Conservation (phyloP, 2,329 filamentous ascomycete species). For the Cladorrhinum sp. region DNA sequence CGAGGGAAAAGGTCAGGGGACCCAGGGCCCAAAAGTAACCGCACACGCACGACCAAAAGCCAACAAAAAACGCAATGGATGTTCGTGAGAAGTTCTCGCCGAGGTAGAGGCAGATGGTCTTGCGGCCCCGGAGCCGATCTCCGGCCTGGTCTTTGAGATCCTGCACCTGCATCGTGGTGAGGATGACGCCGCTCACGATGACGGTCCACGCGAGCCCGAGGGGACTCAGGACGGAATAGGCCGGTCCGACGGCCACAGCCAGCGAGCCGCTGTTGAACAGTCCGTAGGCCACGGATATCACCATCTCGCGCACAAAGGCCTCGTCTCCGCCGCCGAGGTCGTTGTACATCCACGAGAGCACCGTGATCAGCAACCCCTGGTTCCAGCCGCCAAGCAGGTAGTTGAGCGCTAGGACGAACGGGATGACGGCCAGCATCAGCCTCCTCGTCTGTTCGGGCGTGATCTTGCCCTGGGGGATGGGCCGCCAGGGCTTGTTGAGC, state of each 20-base stretch:
- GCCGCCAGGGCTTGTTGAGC: constrained; percentile 41
- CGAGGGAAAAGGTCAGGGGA: neutral
- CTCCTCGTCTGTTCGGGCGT: constrained; percentile 10
- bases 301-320: neutral
- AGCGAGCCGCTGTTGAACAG: neutral
- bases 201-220: neutral
- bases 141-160: neutral
- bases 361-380: neutral
- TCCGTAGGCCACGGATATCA: neutral
- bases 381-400: constrained; percentile 6
- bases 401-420: constrained; percentile 23
- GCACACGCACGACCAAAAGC: neutral
- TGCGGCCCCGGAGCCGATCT: neutral
- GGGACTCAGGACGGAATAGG: neutral
- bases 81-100: neutral
- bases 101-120: neutral
- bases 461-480: constrained; percentile 20
- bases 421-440: constrained; percentile 28
- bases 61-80: neutral
- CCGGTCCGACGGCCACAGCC: neutral
- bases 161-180: neutral
- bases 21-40: neutral
- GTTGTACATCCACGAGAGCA: constrained; percentile 23
- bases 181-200: neutral
- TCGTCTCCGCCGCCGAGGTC: constrained; percentile 30